Evolutionary conservation across 192 early-diverging fungal genomes (phyloP).

Genomic region (Gryganskiella cystojenkinii): DNA sequence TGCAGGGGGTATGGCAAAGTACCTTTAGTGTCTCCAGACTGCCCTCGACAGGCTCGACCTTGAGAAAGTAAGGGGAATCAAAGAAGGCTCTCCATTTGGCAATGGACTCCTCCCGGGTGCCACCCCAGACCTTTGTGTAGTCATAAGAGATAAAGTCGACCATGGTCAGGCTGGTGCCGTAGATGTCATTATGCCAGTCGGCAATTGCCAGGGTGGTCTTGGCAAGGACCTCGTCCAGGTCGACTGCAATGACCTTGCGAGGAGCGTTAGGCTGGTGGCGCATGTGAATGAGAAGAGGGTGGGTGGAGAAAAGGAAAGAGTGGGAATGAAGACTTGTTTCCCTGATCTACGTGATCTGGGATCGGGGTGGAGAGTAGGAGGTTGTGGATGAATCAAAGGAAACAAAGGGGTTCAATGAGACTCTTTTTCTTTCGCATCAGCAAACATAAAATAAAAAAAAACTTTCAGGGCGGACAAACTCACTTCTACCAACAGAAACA

Average conservation of each 20-base stretch:
- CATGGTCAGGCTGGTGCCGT: conserved; percentile 55
- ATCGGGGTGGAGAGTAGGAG: background rate
- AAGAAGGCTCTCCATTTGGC: conserved; percentile 68
- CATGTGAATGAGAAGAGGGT: conserved; percentile 1
- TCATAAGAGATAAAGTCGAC: conserved; percentile 63
- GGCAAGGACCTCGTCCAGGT: conserved; percentile 67
- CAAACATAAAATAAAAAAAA: conserved; percentile 5
- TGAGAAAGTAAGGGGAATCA: conserved; percentile 59
- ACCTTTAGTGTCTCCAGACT: conserved; percentile 65
- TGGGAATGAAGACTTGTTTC: background rate
- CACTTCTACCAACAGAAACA: too few species aligned
- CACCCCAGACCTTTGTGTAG: conserved; percentile 66
- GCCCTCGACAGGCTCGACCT: conserved; percentile 63
- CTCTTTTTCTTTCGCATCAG: too few species aligned
- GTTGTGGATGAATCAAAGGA: background rate
- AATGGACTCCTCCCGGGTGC: conserved; percentile 61
- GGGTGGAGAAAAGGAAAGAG: background rate
- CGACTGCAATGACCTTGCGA: conserved; percentile 60
- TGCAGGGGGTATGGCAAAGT: background rate
- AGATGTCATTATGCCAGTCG: conserved; percentile 65
- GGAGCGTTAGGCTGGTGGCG: conserved; percentile 39
- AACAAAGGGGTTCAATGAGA: background rate
- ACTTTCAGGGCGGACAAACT: too few species aligned
- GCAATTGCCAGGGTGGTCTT: conserved; percentile 61
- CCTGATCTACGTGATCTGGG: too few species aligned